Base-by-base conservation (phyloP, 2,329 filamentous ascomycete species). In the Pseudocercospora vitis region DNA sequence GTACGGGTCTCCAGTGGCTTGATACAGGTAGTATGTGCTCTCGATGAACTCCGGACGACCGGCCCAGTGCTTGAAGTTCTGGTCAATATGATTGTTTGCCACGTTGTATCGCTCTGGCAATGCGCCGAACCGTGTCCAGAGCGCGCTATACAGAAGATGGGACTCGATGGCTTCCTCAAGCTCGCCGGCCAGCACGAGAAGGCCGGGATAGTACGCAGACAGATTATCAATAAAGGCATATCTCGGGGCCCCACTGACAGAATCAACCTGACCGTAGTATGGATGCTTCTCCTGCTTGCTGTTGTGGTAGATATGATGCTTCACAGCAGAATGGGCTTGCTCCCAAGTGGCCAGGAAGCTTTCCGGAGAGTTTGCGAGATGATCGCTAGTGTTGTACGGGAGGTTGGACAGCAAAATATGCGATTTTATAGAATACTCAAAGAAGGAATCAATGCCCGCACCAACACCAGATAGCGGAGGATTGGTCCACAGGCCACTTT, bases 211-310 rank as follows among this genome's bases (percentile, higher is more conserved):
- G 70, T 95, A 99, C 2, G 94, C 92, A 57, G 90, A 92, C 53
- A 99, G 76, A 68, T 92, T 96, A 74, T 99, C 94, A 51, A 97
- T 89, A 94, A 94, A 99, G 70, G 88, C 90, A 2, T 91, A 89
- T 57, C 90, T 85, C 9, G 90, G 85, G 5, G 92, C 92, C 1
- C 94, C 94, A 0, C 91, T 96, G 57, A 84, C 82, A 3, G 95
- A 78, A 70, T 99, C 91, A 11, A 87, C 90, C 68, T 96, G 95
- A 26, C 94, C 85, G 65, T 96, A 95, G 71, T 96, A 94, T 0
- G 92, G 91, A 70, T 95, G 90, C 61, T 94, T 87, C 58, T 85
- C 85, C 48, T 82, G 80, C 35, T 76, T 70, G 0, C 86, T 83
- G 19, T 47, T 48, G 33, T 89, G 89, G 68, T 95, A 94, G n/a